phyloP scores from a whole-genome alignment of 495 filamentous ascomycete species.

The Hypomontagnella monticulosa region DNA sequence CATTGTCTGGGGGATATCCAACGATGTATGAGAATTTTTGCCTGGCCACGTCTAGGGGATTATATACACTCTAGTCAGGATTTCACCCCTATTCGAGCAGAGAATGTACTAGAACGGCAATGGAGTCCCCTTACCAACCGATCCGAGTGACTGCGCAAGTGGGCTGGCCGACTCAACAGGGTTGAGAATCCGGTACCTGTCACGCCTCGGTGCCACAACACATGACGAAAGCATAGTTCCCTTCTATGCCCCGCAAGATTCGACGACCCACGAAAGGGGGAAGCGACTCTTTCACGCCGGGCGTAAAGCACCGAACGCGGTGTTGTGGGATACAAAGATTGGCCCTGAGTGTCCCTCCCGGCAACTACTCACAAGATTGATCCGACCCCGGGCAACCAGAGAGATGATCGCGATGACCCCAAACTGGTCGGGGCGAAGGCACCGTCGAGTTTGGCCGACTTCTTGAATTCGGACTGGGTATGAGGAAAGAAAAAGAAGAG shows the following conservation, averaged over 20 bases:
- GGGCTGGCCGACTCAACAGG: slow-evolving; percentile 24
- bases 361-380: background rate
- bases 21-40: slow-evolving; percentile 29
- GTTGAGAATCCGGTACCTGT: slow-evolving; percentile 6
- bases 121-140: slow-evolving; percentile 36
- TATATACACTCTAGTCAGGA: slow-evolving; percentile 4
- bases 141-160: slow-evolving; percentile 32
- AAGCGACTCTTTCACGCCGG: slow-evolving; percentile 10
- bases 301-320: slow-evolving; percentile 13
- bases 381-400: too few relatives aligned
- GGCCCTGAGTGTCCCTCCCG: slow-evolving; percentile 7
- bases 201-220: slow-evolving; percentile 20
- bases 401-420: too few relatives aligned
- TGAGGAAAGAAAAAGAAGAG: background rate
- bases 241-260: too few relatives aligned
- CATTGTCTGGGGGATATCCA: slow-evolving; percentile 18
- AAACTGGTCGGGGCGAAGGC: background rate
- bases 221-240: too few relatives aligned
- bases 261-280: background rate
- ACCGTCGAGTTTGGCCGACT: background rate
- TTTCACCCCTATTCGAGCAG: background rate
- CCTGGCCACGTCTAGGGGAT: slow-evolving; percentile 1
- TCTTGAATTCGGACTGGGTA: background rate
- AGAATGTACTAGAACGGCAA: background rate
- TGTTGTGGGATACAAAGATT: slow-evolving; percentile 23